These are phyloP conservation scores for Cladophialophora exuberans DNA, from an alignment of 2,329 filamentous ascomycete species.

Conservation along the genomic window DNA sequence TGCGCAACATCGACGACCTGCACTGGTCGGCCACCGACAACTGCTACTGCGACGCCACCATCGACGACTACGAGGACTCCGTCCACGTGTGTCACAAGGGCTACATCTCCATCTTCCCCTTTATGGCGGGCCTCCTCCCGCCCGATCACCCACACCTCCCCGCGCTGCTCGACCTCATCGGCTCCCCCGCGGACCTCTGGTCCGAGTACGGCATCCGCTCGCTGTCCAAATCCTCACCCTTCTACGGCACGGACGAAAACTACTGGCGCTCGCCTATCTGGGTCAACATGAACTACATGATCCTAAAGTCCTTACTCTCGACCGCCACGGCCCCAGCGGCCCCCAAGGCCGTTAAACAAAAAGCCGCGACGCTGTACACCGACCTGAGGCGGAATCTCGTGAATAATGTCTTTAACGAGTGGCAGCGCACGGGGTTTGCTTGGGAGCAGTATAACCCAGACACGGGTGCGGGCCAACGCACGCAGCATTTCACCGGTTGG, in stretches of 20 bases:
- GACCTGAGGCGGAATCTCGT: slow-evolving; percentile 81
- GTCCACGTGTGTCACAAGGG: slow-evolving; percentile 92
- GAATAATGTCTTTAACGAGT: slow-evolving; percentile 83
- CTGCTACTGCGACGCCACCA: slow-evolving; percentile 91
- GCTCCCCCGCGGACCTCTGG: slow-evolving; percentile 84
- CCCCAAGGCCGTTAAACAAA: slow-evolving; percentile 36
- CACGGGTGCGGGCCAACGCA: slow-evolving; percentile 89
- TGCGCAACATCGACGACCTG: slow-evolving; percentile 84
- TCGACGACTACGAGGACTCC: slow-evolving; percentile 94
- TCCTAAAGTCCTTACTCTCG: slow-evolving; percentile 74
- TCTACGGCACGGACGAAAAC: slow-evolving; percentile 91
- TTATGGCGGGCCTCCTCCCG: slow-evolving; percentile 79
- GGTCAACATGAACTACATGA: slow-evolving; percentile 95
- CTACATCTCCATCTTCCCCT: slow-evolving; percentile 91
- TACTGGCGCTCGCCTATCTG: slow-evolving; percentile 96
- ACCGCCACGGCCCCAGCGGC: slow-evolving; percentile 18
- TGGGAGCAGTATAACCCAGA: slow-evolving; percentile 99
- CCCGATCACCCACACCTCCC: slow-evolving; percentile 74
- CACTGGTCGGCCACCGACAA: slow-evolving; percentile 85
- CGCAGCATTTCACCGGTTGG: slow-evolving; percentile 98
- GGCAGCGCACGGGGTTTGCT: slow-evolving; percentile 90
- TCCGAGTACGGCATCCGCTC: slow-evolving; percentile 86
- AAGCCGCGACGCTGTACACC: slow-evolving; percentile 74
- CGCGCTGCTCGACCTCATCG: slow-evolving; percentile 75
- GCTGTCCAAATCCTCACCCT: slow-evolving; percentile 77